Percentiles rank a stretch among this genome's conserved stretches.
These are phyloP conservation scores for Pestalotiopsis sp. DNA, from an alignment of 2,329 filamentous ascomycete species.

Conservation along the genomic window DNA sequence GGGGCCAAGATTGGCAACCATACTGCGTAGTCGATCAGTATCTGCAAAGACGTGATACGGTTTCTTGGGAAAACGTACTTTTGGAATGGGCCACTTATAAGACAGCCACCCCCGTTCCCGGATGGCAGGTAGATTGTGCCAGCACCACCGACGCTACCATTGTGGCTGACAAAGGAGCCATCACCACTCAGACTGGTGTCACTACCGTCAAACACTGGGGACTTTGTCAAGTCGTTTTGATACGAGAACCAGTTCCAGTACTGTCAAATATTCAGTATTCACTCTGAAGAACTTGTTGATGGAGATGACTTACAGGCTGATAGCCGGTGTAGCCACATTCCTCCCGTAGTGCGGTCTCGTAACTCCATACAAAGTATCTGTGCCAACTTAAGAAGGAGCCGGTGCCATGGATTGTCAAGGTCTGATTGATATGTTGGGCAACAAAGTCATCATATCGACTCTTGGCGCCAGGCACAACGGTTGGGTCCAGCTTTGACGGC, in stretches of 20 bases:
- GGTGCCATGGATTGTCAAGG: conserved; percentile 32
- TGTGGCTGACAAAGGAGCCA: conserved; percentile 31
- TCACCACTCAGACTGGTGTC: conserved; percentile 50
- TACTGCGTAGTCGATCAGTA: conserved; percentile 5
- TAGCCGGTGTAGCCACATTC: conserved; percentile 43
- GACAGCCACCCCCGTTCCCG: conserved; percentile 56
- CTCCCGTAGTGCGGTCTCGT: conserved; percentile 18
- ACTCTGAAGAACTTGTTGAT: neutral
- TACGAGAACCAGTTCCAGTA: conserved; percentile 55
- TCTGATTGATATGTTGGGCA: conserved; percentile 35
- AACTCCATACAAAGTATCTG: conserved; percentile 15
- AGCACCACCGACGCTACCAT: conserved; percentile 22
- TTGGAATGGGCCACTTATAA: conserved; percentile 41
- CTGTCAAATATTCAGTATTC: conserved; percentile 22
- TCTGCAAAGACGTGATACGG: neutral
- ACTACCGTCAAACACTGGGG: conserved; percentile 56
- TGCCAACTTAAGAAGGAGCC: conserved; percentile 21
- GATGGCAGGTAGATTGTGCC: conserved; percentile 34
- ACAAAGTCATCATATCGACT: conserved; percentile 38
- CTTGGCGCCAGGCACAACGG: conserved; percentile 11
- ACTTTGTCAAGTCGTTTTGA: conserved; percentile 43
- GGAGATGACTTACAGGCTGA: conserved; percentile 32
- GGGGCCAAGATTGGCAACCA: conserved; percentile 31
- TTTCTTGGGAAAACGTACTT: conserved; percentile 16
- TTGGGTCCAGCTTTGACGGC: conserved; percentile 3